These are phyloP conservation scores for Litsea cubeba DNA, from an alignment of 164 flowering plant species.

Conservation along the genomic window DNA sequence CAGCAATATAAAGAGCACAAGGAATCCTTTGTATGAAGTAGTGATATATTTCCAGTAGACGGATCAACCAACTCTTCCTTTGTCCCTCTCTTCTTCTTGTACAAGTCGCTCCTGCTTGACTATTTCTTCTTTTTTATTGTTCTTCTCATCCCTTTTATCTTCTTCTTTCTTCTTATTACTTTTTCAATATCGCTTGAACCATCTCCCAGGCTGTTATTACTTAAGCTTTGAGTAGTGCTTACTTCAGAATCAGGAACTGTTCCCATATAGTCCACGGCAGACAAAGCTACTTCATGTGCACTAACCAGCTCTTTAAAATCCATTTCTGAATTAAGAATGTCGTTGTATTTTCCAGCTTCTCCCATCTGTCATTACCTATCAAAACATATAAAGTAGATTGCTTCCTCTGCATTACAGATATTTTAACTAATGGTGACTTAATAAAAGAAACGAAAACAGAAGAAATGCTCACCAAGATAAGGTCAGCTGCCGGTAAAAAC, in stretches of 20 bases:
- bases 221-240: too few relatives aligned
- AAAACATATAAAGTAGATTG: background rate
- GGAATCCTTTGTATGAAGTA: conserved; percentile 66
- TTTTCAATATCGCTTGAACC: background rate
- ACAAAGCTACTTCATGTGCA: conserved; percentile 7
- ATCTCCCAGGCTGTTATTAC: conserved; percentile 10
- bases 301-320: background rate
- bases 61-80: conserved; percentile 63
- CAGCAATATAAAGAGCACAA: conserved; percentile 65
- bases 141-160: conserved; percentile 14
- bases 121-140: conserved; percentile 33
- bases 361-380: conserved; percentile 81
- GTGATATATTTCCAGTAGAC: conserved; percentile 83
- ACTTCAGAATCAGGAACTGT: conserved; percentile 10
- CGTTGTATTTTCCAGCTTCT: conserved; percentile 64
- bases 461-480: conserved; percentile 43
- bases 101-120: conserved; percentile 57
- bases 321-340: background rate
- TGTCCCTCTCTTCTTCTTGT: conserved; percentile 93
- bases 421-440: background rate
- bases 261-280: conserved; percentile 32
- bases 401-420: background rate
- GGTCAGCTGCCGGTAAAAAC: conserved; percentile 64
- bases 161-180: conserved; percentile 15
- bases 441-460: background rate